Base-by-base conservation (phyloP, 257 asterid genomes). In the Capsicum rhomboideum region DNA sequence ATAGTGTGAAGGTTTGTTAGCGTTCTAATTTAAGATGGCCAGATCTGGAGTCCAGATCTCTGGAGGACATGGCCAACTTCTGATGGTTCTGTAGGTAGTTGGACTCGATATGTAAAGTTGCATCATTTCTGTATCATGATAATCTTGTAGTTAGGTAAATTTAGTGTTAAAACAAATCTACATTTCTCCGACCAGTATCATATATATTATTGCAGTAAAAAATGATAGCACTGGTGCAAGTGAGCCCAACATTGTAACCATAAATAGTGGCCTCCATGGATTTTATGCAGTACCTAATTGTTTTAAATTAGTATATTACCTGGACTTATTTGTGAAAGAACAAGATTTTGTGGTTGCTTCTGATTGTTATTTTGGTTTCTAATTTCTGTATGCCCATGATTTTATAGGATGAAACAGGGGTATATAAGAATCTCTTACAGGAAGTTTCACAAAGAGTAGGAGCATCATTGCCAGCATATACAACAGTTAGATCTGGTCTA, bases 391-490 rank as follows among this genome's bases (percentile, higher is more conserved):
- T 77, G 31, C 69, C 54, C 42, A 6, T 72, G 40, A 59, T 28
- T 83, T 10, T 78, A 83, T 88, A 90, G 92, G 92, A 90, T 85
- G 92, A 90, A 87, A 90, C 92, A 50, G 92, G 91, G 11, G 92
- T 90, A 44, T 90, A 88, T 78, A 90, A 90, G 88, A 90, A 90
- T 83, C 90, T 90, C 52, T 84, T 90, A 83, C 92, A 90, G 87
- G 92, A 90, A 87, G 90, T 90, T 82, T 88, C 92, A 53, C 92
- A 90, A 89, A 88, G 92, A 85, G 90, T 90, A 54, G 91, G 92
- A 79, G 90, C 91, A 75, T 85, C 90, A 34, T 75, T 90, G 86
- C 92, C 92, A 53, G 86, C 82, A 8, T 90, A 90, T 53, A 79
- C 86, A 34, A 90, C 91, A 50, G 84, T 86, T 67, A 90, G 91